A percentile compares a stretch with the other conserved stretches of the same genome.
phyloP scores from a whole-genome alignment of 176 grass and related monocot species.

The Carex kokanica region DNA sequence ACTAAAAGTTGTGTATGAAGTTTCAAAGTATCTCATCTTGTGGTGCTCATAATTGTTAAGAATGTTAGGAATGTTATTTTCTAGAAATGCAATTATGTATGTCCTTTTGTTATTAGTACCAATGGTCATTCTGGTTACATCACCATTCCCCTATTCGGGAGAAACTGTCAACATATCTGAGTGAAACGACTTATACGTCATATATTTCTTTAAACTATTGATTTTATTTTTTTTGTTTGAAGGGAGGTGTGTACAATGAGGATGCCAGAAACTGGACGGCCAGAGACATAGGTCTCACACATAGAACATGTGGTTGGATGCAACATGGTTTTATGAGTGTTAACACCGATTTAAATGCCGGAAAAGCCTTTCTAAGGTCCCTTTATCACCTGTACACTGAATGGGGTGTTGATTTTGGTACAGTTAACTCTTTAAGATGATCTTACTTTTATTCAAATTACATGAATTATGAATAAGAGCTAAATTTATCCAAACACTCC shows the following conservation, averaged over 20 bases:
- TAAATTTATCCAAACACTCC: background rate
- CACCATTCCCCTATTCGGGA: background rate
- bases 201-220: background rate
- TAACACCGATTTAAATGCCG: slow-evolving; percentile 68
- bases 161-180: background rate
- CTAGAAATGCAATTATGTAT: background rate
- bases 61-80: background rate
- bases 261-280: slow-evolving; percentile 52
- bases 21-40: background rate
- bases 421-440: background rate
- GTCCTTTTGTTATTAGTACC: background rate
- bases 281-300: slow-evolving; percentile 62
- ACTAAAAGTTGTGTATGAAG: background rate
- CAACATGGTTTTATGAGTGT: slow-evolving; percentile 84
- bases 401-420: slow-evolving; percentile 98
- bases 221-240: slow-evolving; percentile 23
- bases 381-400: slow-evolving; percentile 72
- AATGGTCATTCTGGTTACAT: background rate
- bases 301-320: slow-evolving; percentile 81
- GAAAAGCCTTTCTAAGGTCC: slow-evolving; percentile 78
- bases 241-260: slow-evolving; percentile 60
- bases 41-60: background rate
- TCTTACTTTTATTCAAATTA: background rate
- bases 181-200: background rate
- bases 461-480: background rate